Conservation (phyloP, 345 rosid species). For the Erucastrum elatum region DNA sequence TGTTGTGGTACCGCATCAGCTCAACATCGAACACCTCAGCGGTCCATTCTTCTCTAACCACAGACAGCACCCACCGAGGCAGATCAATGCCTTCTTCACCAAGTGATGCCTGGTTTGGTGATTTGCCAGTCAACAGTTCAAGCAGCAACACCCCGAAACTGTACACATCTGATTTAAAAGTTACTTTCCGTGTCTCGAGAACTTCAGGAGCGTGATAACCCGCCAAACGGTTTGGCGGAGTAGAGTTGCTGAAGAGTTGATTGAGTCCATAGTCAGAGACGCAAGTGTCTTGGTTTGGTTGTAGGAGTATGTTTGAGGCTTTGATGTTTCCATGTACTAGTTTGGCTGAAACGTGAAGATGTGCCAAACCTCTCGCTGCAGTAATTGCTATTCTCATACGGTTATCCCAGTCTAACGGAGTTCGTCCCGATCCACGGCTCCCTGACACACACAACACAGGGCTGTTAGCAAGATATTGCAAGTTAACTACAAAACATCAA, state of each 20-base stretch:
- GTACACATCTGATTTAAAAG: slow-evolving; percentile 85
- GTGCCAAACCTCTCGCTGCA: slow-evolving; percentile 70
- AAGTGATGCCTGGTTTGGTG: slow-evolving; percentile 90
- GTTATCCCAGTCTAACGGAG: slow-evolving; percentile 93
- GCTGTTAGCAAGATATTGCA: neutral
- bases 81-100: slow-evolving; percentile 97
- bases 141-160: slow-evolving; percentile 90
- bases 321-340: slow-evolving; percentile 90
- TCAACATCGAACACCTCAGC: slow-evolving; percentile 96
- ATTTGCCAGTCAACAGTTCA: slow-evolving; percentile 85
- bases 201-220: slow-evolving; percentile 98
- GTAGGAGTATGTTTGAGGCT: slow-evolving; percentile 83
- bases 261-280: slow-evolving; percentile 87
- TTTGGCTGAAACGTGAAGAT: slow-evolving; percentile 69
- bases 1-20: slow-evolving; percentile 85
- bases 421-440: slow-evolving; percentile 86
- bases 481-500: neutral
- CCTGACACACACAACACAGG: slow-evolving; percentile 48
- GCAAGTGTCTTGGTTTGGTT: slow-evolving; percentile 63
- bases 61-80: slow-evolving; percentile 97
- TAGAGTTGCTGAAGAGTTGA: slow-evolving; percentile 60
- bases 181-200: slow-evolving; percentile 69
- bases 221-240: slow-evolving; percentile 69
- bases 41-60: slow-evolving; percentile 97
- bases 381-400: slow-evolving; percentile 74